phyloP scores from a whole-genome alignment of 768 basidiomycete species.

The Mycena crocata region DNA sequence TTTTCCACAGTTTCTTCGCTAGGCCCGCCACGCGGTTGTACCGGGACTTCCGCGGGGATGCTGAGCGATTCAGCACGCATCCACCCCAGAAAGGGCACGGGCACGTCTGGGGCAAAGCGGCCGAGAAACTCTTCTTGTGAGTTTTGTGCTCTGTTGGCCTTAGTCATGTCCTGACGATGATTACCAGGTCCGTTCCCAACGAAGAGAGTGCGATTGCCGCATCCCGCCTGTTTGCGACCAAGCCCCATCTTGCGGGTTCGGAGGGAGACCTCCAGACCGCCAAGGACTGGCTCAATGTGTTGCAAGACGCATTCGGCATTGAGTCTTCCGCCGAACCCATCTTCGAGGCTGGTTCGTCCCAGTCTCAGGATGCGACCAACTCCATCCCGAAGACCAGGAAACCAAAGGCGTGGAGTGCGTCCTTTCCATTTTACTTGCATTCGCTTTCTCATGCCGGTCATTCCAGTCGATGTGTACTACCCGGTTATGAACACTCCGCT shows the following conservation, averaged over 20 bases:
- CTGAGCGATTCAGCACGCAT: constrained; percentile 2
- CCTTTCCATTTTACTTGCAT: not conserved
- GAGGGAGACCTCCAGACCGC: constrained; percentile 68
- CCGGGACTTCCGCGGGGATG: constrained; percentile 1
- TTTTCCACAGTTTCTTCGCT: constrained; percentile 21
- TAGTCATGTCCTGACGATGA: not conserved
- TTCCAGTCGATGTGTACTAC: constrained; percentile 69
- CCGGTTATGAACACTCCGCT: constrained; percentile 79
- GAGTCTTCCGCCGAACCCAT: constrained; percentile 51
- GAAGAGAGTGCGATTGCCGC: constrained; percentile 60
- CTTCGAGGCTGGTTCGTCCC: constrained; percentile 66
- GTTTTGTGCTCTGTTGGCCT: not conserved
- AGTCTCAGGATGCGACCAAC: constrained; percentile 65
- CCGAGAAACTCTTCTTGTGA: constrained; percentile 48
- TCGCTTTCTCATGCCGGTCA: not conserved
- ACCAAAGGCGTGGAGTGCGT: constrained; percentile 63
- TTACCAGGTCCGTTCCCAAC: constrained; percentile 61
- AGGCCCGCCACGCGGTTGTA: constrained; percentile 20
- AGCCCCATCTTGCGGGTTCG: constrained; percentile 73
- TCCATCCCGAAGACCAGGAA: constrained; percentile 52
- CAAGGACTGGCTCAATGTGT: constrained; percentile 61
- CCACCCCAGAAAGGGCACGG: constrained; percentile 25
- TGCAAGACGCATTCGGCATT: constrained; percentile 64
- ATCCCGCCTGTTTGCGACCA: constrained; percentile 63
- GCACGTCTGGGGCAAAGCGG: constrained; percentile 36